Base-by-base conservation (phyloP, 2,329 filamentous ascomycete species). In the Apiospora aurea region DNA sequence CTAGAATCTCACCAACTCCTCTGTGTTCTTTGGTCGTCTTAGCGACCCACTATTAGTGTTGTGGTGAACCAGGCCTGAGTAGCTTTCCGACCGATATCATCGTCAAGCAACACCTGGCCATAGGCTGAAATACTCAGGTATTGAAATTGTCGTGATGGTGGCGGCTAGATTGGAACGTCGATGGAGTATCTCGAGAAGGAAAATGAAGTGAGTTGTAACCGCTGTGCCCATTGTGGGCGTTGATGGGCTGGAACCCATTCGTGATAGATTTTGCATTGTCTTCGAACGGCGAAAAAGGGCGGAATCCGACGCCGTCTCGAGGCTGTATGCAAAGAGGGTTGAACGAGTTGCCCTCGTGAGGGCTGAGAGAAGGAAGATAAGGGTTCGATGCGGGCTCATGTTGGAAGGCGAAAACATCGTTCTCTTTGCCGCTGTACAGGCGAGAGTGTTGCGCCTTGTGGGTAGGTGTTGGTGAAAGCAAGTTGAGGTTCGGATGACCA, bases 401-500 rank as follows among this genome's bases (percentile, higher is more conserved):
- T 71, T 79, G 79, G 69, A 78, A 71, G 10, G 74, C 29, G 43
- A 77, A 72, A 61, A 72, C 74, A 70, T 75, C 75, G 74, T 82
- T 82, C 73, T 82, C 81, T 69, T 82, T 82, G 64, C 78, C 78
- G 61, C 69, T 71, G 70, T 76, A 78, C 11, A 73, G 74, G 11
- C 73, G 73, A 46, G 77, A 66, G 3, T 75, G 73, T 11, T 78
- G 75, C 72, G 73, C 75, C 47, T 80, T 81, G 34, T 77, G 71
- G 29, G 72, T 71, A n/a, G 76, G 72, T 11, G 74, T 78, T 2
- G 81, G 75, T 26, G 80, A 79, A 13, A 75, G 73, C 67, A 80
- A 78, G 38, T 76, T 76, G 44, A 83, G 74, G 72, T 82, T 84
- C 21, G 83, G 80, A 69, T 84, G 82, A 13, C 83, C 79, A 46